Evolutionary conservation across 2,329 filamentous ascomycete species (phyloP).

Genomic region (Sclerotiophoma versabilis): DNA sequence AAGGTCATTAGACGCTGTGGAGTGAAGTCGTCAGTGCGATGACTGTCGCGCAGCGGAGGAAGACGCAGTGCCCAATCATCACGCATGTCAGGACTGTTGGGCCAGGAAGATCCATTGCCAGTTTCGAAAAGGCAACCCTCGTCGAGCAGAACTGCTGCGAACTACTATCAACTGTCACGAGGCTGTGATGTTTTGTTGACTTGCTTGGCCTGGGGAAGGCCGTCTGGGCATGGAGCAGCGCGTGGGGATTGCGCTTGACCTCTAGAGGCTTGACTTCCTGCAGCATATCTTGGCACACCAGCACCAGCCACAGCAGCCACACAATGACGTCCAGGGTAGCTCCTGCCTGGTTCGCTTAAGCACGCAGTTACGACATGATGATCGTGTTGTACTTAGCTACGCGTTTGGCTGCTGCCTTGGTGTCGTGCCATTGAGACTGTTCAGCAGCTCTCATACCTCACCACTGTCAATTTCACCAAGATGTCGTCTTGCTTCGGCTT

Average conservation of each 20-base stretch:
- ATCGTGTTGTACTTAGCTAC: background rate
- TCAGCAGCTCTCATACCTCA: background rate
- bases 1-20: background rate
- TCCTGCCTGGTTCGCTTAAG: slow-evolving; percentile 9
- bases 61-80: background rate
- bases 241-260: slow-evolving; percentile 13
- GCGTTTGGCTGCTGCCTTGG: slow-evolving; percentile 11
- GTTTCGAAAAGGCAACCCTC: background rate
- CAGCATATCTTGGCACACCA: slow-evolving; percentile 9
- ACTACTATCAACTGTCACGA: slow-evolving; percentile 17
- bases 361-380: slow-evolving; percentile 14
- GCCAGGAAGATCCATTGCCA: background rate
- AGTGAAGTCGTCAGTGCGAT: background rate
- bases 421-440: slow-evolving; percentile 1
- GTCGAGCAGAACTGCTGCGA: slow-evolving; percentile 9
- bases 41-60: background rate
- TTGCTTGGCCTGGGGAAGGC: slow-evolving; percentile 20
- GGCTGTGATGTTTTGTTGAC: slow-evolving; percentile 12
- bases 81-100: background rate
- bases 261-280: slow-evolving; percentile 9
- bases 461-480: slow-evolving; percentile 14
- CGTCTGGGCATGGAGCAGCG: slow-evolving; percentile 17
- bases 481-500: slow-evolving; percentile 73
- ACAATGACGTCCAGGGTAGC: slow-evolving; percentile 14
- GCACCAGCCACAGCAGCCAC: slow-evolving; percentile 4